Evolutionary conservation across 805 yeast species (phyloP).

Genomic region (Lipomyces oligophaga): DNA sequence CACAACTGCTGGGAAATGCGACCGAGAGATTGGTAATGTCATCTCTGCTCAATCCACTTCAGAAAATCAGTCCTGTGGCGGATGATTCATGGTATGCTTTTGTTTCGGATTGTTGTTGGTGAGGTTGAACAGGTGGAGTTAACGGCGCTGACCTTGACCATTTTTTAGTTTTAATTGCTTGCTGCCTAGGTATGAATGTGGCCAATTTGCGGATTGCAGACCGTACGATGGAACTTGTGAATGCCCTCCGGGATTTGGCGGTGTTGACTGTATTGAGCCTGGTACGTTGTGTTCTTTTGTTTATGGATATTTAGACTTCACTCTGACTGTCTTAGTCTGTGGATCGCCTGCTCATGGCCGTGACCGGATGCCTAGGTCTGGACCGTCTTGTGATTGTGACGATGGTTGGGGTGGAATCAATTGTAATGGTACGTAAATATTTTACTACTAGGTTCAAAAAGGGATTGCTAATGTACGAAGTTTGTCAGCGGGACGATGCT

Average conservation of each 20-base stretch:
- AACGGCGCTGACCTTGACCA: neutral
- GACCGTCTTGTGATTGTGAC: constrained; percentile 63
- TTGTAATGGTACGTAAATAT: constrained; percentile 49
- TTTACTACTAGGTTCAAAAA: neutral
- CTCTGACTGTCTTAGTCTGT: constrained; percentile 45
- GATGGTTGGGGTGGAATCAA: constrained; percentile 93
- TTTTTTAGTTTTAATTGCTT: constrained; percentile 79
- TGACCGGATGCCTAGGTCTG: constrained; percentile 53
- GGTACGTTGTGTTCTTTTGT: constrained; percentile 12
- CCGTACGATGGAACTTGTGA: constrained; percentile 86
- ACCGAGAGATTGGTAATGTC: too few species aligned
- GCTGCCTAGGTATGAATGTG: constrained; percentile 82
- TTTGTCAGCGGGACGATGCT: constrained; percentile 67
- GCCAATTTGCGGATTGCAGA: constrained; percentile 87
- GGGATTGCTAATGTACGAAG: constrained; percentile 7
- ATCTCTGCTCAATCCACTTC: constrained; percentile 1
- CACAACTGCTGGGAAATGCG: too few species aligned
- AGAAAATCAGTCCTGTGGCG: neutral
- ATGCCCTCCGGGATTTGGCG: constrained; percentile 90
- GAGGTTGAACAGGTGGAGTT: neutral
- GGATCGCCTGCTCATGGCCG: constrained; percentile 70
- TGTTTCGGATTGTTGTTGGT: neutral
- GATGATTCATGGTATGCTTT: constrained; percentile 9
- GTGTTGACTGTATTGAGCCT: constrained; percentile 85
- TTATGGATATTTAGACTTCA: neutral